phyloP scores from a whole-genome alignment of 1,139 yeast genomes.

The Yamadazyma diddensiae region DNA sequence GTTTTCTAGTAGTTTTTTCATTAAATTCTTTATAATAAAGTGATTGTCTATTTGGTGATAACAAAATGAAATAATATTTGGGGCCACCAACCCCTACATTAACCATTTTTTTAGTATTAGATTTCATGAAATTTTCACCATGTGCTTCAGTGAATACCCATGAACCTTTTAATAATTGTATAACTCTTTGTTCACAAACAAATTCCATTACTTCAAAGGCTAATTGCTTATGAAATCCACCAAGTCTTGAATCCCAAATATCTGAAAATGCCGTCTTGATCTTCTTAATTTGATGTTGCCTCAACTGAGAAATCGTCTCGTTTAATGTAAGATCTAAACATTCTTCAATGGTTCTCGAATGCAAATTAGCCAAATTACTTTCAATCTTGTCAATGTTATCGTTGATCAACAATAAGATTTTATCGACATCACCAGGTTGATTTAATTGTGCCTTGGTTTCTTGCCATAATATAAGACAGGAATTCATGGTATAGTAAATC shows the following conservation, averaged over 20 bases:
- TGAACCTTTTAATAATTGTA: conserved; percentile 71
- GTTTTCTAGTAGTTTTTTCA: conserved; percentile 44
- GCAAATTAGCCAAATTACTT: conserved; percentile 19
- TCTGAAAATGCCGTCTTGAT: conserved; percentile 33
- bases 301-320: conserved; percentile 48
- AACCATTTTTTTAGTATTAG: conserved; percentile 18
- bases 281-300: conserved; percentile 51
- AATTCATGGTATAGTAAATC: conserved; percentile 54
- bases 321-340: conserved; percentile 43
- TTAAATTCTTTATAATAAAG: conserved; percentile 61
- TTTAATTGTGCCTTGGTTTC: conserved; percentile 56
- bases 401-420: conserved; percentile 40
- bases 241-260: conserved; percentile 37
- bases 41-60: conserved; percentile 70
- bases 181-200: conserved; percentile 75
- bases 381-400: conserved; percentile 33
- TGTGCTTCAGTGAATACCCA: conserved; percentile 80
- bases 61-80: conserved; percentile 53
- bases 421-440: conserved; percentile 45
- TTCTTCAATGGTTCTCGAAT: conserved; percentile 36
- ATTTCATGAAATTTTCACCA: conserved; percentile 38
- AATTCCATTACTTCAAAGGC: conserved; percentile 64
- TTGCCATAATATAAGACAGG: conserved; percentile 66
- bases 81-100: conserved; percentile 3
- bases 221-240: conserved; percentile 51